Base-by-base conservation (phyloP, 495 filamentous ascomycete genomes). In the Aspergillus hancockii region DNA sequence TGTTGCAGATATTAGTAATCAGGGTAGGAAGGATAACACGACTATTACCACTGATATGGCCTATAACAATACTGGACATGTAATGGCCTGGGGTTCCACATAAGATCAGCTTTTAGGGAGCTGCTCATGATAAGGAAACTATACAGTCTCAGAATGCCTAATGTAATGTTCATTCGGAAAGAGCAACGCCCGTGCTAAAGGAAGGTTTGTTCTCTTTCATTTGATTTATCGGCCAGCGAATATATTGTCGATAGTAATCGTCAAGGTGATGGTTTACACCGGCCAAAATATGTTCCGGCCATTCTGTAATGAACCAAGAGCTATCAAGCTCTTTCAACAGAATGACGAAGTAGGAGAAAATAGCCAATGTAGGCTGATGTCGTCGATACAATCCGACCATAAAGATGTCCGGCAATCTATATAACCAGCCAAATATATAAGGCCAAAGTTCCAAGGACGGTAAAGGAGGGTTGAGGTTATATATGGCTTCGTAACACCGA, bases 231-330 rank as follows among this genome's bases (percentile, higher is more conserved):
- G 50, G 50, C 50, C 57, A 59, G 16, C 49, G 38, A 12, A 54
- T 38, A 49, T 25, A 59, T 22, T 40, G 50, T 28, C 30, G 21
- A 25, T 58, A 41, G 13, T 16, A 47, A 14, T 31, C 34, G 21
- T 57, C 40, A 12, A 54, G 40, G 36, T 28, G 21, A 38, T 18
- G 14, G 16, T 54, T 47, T 18, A 46, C 38, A 9, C 60, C 60
- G 18, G 1, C 16, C 5, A 63, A 2, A 36, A 63, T 63, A 60
- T 63, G 61, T 21, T 31, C 10, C 10, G 61, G 47, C 61, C 61
- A 63, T 2, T 16, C 51, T 1, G 18, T 16, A 21, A 63, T 59
- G 28, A 59, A 60, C 61, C 61, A 63, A 21, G 41, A 52, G 0
- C 21, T 46, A 28, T 46, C 18, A 16, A 63, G 25, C 30, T 54